These are phyloP conservation scores for Fusarium sarcochroum DNA, from an alignment of 2,329 filamentous ascomycete species.

Conservation along the genomic window DNA sequence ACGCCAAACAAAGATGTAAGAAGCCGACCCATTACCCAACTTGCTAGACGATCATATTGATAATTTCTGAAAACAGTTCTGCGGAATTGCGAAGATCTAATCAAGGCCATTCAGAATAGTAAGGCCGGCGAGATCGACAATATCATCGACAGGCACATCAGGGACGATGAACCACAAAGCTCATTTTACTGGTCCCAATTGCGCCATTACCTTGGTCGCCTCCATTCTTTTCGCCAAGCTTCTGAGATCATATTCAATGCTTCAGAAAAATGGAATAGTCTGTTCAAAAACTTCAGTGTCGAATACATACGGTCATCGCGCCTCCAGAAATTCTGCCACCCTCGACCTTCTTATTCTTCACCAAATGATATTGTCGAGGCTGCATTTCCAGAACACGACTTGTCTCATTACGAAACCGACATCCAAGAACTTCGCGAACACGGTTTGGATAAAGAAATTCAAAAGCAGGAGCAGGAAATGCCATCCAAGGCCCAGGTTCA, in stretches of 20 bases:
- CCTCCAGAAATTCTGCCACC: background rate
- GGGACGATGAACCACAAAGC: background rate
- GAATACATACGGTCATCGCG: background rate
- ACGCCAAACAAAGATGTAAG: conserved; percentile 2
- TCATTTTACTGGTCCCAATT: conserved; percentile 12
- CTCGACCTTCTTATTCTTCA: too few relatives aligned
- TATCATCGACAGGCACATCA: background rate
- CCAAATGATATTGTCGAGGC: background rate
- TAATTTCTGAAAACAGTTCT: too few relatives aligned
- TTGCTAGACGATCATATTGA: too few relatives aligned
- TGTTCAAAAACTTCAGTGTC: conserved; percentile 17
- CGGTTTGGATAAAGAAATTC: conserved; percentile 1
- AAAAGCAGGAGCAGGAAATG: conserved; percentile 1
- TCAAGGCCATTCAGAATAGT: background rate
- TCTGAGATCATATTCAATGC: conserved; percentile 5
- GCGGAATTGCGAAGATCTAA: conserved; percentile 11
- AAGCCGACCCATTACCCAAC: too few relatives aligned
- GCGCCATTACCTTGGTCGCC: conserved; percentile 12
- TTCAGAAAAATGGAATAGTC: background rate
- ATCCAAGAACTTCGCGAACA: conserved; percentile 1
- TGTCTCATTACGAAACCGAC: background rate
- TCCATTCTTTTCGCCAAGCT: conserved; percentile 14
- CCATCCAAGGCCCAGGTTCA: conserved; percentile 7
- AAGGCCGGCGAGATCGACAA: background rate
- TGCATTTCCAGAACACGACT: conserved; percentile 4